Evolutionary conservation across 2,329 filamentous ascomycete species (phyloP), one percentile per base, ranked within the genome.

Genomic region (Pseudogymnoascus sp.): DNA sequence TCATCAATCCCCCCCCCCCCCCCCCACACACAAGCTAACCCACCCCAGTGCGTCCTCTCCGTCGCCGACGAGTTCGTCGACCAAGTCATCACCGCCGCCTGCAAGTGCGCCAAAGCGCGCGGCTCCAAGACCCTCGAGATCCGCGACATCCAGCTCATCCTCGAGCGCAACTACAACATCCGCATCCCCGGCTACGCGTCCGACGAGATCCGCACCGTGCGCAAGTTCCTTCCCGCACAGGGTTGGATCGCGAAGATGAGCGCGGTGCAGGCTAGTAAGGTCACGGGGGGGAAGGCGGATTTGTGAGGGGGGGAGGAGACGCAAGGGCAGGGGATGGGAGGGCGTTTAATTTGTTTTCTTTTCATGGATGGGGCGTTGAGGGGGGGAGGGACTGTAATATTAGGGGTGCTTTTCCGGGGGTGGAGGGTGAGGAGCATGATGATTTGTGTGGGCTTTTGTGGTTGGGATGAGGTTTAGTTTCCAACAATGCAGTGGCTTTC

Each of bases 191-290:
- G 94, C 11, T 97, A 96, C 77, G 91, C 91, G 0, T 90, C 92
- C 3, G 94, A 99, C 72, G 94, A 99, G 77, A 84, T 97, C 65
- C 87, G 94, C 63, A 97, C 92, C 0, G 93, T 97, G 31, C 88
- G 92, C 74, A 97, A 97, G 79, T 89, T 95, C 62, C 89, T 94
- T 73, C 94, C 94, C 1, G 87, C 91, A 18, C 80, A 88, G 14
- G 90, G 86, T 21, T 99, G 94, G 92, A 93, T 94, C 66, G 88
- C 90, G 68, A 99, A 99, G 81, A 95, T 99, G 88, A 93, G 92
- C 71, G 93, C 94, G 23, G 89, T 99, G 14, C 92, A 96, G 77
- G 93, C 92, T 1, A 91, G 92, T 56, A 97, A 97, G 79, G 92
- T 88, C 53, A 87, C 84, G 4, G 82, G 84, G 23, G 72, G 72